Evolutionary conservation across 441 rosid species (phyloP), one percentile per base, ranked within the genome.

Genomic region (Arabidopsis lyrata): DNA sequence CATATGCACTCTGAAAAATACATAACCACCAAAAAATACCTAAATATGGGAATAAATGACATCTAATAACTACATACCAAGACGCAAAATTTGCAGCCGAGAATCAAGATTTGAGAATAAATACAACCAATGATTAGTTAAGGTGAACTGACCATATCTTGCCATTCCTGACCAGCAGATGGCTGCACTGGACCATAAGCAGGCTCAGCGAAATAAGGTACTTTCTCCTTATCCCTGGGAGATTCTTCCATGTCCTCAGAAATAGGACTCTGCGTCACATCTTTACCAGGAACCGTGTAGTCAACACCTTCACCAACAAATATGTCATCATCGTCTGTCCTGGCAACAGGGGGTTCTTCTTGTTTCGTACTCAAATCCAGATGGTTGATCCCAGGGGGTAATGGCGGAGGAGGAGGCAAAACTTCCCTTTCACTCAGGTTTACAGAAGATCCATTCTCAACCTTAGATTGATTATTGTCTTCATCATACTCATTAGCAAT

Each of bases 161-260:
- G 91, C 97, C 96, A 92, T 76, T 81, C 94, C 68, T 86, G 93
- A 80, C 90, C 81, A 69, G 90, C 85, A 24, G 94, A 62, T 45
- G 99, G 99, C 5, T 83, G 94, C 16, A 84, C 88, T 27, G 94
- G 96, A 64, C 97, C 97, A 73, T 88, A 95, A 60, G 82, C 85
- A 68, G 91, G 86, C 77, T 90, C 97, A 49, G 49, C 60, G 77
- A 92, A 90, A 78, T 89, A 90, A 59, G 92, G 27, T 68, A 80
- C 86, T 81, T 78, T 89, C 75, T 90, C 99, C 81, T 86, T 92
- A 70, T 84, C 87, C 76, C 90, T 77, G 69, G 99, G 99, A 75
- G 97, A 95, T 83, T 95, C 99, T 77, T 92, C 99, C 99, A 92
- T 92, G 76, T 95, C 99, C 83, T 92, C 97, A 49, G 96, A 95